Evolutionary conservation across 192 early-diverging fungal genomes (phyloP), one percentile per base, ranked within the genome.

Genomic region (Linnemannia zychae): DNA sequence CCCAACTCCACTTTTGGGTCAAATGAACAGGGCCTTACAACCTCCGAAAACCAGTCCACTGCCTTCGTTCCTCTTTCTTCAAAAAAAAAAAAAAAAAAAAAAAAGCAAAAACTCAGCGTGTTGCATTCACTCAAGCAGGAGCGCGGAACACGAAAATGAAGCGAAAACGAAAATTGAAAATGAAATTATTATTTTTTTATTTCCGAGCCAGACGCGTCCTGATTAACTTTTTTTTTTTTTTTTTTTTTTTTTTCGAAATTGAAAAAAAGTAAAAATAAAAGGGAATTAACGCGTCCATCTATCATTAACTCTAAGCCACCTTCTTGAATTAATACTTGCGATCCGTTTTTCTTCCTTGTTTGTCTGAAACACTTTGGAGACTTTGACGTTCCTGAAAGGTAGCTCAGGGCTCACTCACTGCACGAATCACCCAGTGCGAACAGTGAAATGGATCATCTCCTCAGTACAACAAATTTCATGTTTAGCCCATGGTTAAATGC

Each of bases 141-240:
- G 57, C 31, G 57, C 57, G 57, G 57, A 31, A 63, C 57, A 63
- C 57, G 28, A 63, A 63, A 63, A 63, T 31, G 9, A 63, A 63
- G 31, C 28, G 28, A 63, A 63, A 63, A 12, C 12, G 28, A 63
- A 60, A 57, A 60, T 9, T 11, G 24, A 60, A 63, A 63, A 31
- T 63, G 57, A 63, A 63, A 57, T 57, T n/a, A 57, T 24, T 57
- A 31, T 63, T 63, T 53, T 53, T 53, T 24, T 60, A 60, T 60
- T 63, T 63, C 57, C 57, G 28, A 63, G 24, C 28, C n/a, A n/a
- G 57, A 63, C 57, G 57, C 57, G 57, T 63, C 49, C 18, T n/a
- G 52, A 57, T 22, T 3, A 2, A n/a, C 24, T 24, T n/a, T 9
- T 2, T 24, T 57, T 57, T 24, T 57, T 57, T 57, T 63, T 63